Base-by-base conservation (phyloP, 208 protist genomes). In the Crithidia thermophila region DNA sequence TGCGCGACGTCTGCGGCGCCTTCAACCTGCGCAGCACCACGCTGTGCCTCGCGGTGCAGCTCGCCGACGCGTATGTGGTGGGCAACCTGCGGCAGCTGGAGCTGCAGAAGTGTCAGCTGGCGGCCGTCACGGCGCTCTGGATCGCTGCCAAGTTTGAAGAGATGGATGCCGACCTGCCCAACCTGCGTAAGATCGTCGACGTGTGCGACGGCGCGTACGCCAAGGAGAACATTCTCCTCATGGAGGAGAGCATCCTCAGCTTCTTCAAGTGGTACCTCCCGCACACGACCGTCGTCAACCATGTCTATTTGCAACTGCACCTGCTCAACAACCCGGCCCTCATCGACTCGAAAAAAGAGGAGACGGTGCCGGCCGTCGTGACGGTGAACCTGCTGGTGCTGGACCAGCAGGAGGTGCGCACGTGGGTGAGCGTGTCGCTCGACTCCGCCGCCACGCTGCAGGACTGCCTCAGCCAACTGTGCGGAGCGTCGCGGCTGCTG, bases 71-170 rank as follows among this genome's bases (percentile, higher is more conserved):
- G 7, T 95, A 81, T 51, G 63, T 93, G 23, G 67, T 85, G 16
- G 74, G 72, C 43, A 85, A 82, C 55, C 68, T 91, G 28, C 77
- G 79, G 21, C 77, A 59, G 34, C 40, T 95, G n/a, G 75, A 75
- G 40, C 52, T 93, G 36, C 75, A 89, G 37, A 69, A 79, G 50
- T 95, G 89, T 61, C 89, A 95, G 74, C 63, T 95, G n/a, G 79
- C 78, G 13, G 89, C 89, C 23, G 73, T 91, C 18, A 88, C 89
- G 11, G 79, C 72, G 13, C 66, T 95, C 13, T 95, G 89, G 89
- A 81, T 93, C 34, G 84, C 89, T 4, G 81, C 89, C 27, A 95
- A 95, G 69, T 95, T 93, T 65, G 89, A 95, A 60, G 86, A 95
- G 53, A 84, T 91, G 76, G 84, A 93, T 45, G 58, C 68, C 13